phyloP scores from a whole-genome alignment of 306 rosid genomes.

The Vigna mungo region DNA sequence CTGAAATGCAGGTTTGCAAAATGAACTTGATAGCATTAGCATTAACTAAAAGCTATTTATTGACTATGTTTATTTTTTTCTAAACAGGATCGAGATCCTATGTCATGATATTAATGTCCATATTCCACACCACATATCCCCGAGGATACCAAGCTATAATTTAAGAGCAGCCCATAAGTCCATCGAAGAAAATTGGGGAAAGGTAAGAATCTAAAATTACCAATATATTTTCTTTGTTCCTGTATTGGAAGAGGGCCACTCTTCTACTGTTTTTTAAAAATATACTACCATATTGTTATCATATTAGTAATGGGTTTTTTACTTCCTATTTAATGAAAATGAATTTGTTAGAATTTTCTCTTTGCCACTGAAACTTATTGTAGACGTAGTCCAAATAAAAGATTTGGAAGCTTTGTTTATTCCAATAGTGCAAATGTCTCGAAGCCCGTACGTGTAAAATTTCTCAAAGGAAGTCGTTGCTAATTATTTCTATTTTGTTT shows the following conservation, averaged over 20 bases:
- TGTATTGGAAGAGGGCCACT: slow-evolving; percentile 1
- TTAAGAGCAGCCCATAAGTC: slow-evolving; percentile 84
- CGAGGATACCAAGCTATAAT: slow-evolving; percentile 93
- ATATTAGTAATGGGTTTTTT: background rate
- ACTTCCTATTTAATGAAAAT: background rate
- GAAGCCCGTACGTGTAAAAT: background rate
- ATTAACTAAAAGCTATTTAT: slow-evolving; percentile 12
- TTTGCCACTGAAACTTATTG: slow-evolving; percentile 26
- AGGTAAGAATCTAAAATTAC: slow-evolving; percentile 55
- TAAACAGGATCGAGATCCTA: slow-evolving; percentile 82
- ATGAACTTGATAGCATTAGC: background rate
- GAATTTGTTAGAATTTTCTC: slow-evolving; percentile 15
- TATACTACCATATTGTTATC: slow-evolving; percentile 9
- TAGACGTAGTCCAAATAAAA: slow-evolving; percentile 9
- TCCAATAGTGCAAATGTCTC: slow-evolving; percentile 4
- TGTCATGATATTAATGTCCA: slow-evolving; percentile 92
- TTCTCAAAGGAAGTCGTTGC: slow-evolving; percentile 3
- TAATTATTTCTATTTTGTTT: slow-evolving; percentile 33
- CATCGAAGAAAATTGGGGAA: slow-evolving; percentile 91
- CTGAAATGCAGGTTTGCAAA: slow-evolving; percentile 32
- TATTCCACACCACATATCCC: slow-evolving; percentile 88
- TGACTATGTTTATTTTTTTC: slow-evolving; percentile 8
- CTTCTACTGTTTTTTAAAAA: background rate
- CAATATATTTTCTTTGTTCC: slow-evolving; percentile 23
- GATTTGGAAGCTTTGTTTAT: slow-evolving; percentile 27